Evolutionary conservation across 805 yeast genomes (phyloP).

Genomic region (Lachancea thermotolerans): DNA sequence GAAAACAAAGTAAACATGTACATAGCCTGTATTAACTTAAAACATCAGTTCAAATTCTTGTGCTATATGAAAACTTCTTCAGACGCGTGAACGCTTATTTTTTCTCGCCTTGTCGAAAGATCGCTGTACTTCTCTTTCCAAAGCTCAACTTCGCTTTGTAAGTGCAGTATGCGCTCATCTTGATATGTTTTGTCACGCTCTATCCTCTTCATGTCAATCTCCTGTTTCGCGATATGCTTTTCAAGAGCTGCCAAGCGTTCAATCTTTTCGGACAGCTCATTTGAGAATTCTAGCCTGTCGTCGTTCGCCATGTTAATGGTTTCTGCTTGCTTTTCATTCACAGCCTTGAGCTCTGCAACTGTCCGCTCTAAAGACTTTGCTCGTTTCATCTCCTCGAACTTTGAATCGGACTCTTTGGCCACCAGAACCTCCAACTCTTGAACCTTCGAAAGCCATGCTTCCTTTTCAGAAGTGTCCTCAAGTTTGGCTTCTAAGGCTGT

Average conservation of each 20-base stretch:
- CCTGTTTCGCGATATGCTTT: conserved; percentile 39
- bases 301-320: conserved; percentile 48
- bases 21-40: background rate
- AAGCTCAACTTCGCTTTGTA: conserved; percentile 52
- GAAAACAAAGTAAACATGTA: background rate
- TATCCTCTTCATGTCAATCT: conserved; percentile 38
- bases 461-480: conserved; percentile 45
- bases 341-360: conserved; percentile 46
- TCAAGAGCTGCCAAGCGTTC: conserved; percentile 39
- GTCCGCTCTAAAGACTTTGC: conserved; percentile 45
- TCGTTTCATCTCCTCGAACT: conserved; percentile 47
- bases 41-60: background rate
- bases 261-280: conserved; percentile 41
- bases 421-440: conserved; percentile 46
- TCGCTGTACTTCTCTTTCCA: conserved; percentile 41
- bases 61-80: conserved; percentile 24
- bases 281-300: conserved; percentile 51
- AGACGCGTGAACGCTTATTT: conserved; percentile 9
- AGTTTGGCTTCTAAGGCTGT: conserved; percentile 42
- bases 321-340: conserved; percentile 44
- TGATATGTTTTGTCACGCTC: conserved; percentile 52
- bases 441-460: conserved; percentile 52
- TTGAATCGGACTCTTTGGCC: conserved; percentile 40
- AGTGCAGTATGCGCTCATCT: conserved; percentile 43
- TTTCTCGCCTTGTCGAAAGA: conserved; percentile 16